Percentiles rank a stretch among this genome's conserved stretches.
Evolutionary conservation across 2,329 filamentous ascomycete species (phyloP).

Genomic region (Exophiala spinifera): DNA sequence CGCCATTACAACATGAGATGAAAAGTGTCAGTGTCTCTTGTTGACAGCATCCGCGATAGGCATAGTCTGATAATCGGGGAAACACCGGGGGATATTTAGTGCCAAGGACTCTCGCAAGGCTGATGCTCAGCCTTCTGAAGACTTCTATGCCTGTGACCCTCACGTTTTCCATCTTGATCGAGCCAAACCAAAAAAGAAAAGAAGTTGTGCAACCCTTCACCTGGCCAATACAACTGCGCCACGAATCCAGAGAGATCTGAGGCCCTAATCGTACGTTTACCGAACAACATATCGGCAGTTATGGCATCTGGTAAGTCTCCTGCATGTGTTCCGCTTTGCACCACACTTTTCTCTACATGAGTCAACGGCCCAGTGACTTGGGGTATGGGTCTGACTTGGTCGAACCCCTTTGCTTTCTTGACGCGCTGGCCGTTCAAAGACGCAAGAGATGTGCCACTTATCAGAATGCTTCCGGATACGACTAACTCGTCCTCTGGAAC

Average conservation of each 20-base stretch:
- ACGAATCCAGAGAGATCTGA: not conserved
- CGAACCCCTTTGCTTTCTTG: not conserved
- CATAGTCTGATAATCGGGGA: not conserved
- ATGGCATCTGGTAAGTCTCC: slow-evolving; percentile 12
- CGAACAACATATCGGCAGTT: not conserved
- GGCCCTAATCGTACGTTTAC: slow-evolving; percentile 2
- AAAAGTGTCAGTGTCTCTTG: not conserved
- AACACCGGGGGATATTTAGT: not conserved
- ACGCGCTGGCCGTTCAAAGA: not conserved
- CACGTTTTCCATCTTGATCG: not conserved
- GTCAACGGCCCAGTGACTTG: not conserved
- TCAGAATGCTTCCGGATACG: not conserved
- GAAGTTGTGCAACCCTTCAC: not conserved
- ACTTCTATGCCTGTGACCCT: not conserved
- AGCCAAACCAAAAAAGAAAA: not conserved
- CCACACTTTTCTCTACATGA: slow-evolving; percentile 1
- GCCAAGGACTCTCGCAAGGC: not conserved
- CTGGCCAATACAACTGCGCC: not conserved
- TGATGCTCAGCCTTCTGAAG: not conserved
- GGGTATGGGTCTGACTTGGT: not conserved
- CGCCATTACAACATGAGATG: too few species aligned
- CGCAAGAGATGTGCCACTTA: not conserved
- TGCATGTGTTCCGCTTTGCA: not conserved
- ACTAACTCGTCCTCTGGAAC: not conserved
- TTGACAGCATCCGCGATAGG: slow-evolving; percentile 1